Base-by-base conservation (phyloP, 345 rosid species). In the Kernera saxatilis region DNA sequence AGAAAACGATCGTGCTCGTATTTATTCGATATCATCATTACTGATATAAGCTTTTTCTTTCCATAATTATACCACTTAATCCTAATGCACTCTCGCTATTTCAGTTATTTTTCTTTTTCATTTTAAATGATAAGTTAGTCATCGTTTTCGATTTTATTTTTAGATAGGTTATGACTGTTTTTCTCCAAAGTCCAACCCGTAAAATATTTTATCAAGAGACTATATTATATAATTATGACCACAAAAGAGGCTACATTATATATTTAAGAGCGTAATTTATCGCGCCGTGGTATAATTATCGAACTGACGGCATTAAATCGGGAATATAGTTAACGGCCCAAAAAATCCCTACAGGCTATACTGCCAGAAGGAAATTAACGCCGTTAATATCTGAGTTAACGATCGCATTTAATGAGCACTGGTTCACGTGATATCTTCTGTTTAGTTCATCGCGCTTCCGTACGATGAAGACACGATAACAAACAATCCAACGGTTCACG, bases 371-470 rank as follows among this genome's bases (percentile, higher is more conserved):
- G 58, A 46, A 46, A 64, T 36, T 23, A 35, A 45, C 36, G 58
- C 57, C 64, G 77, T 44, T 54, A 44, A 53, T 40, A 26, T 13
- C 44, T 62, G 40, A 59, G 59, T 49, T 39, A 50, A 63, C 32
- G 19, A 44, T 54, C 32, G 45, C 45, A 57, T 41, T 66, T 29
- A 66, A 43, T 73, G 71, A 36, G 17, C 35, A 33, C 6, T 18
- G 18, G 60, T 74, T 74, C 78, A 74, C 75, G 75, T 69, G 70
- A 69, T 69, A 11, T 35, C 70, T 21, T 52, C 43, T 46, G 75
- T 53, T 69, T 45, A 49, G 40, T 74, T 67, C 67, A 67, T 40
- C 29, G 26, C 54, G 59, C 21, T 55, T 22, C 57, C 71, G 71
- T 64, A 54, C 66, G 72, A 73, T 45, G 71, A 72, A 64, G 58